These are phyloP conservation scores for Epichloe brachyelytri DNA, from an alignment of 2,329 filamentous ascomycete species.

Conservation along the genomic window DNA sequence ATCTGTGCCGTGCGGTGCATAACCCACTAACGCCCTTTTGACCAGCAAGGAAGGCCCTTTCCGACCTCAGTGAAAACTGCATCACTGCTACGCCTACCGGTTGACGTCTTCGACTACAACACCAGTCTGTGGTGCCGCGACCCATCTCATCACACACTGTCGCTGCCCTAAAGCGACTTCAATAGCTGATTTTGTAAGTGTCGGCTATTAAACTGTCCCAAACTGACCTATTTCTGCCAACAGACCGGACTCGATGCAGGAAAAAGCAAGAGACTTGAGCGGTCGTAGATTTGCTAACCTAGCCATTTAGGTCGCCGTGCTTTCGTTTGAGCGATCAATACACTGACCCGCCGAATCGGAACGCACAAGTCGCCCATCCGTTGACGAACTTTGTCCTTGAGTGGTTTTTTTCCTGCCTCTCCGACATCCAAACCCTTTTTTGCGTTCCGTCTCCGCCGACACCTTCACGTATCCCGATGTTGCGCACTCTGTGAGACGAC, in stretches of 20 bases:
- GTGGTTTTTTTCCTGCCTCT: neutral
- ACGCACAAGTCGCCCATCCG: neutral
- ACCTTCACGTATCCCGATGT: neutral
- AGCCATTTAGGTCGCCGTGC: slow-evolving; percentile 3
- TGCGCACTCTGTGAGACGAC: slow-evolving; percentile 7
- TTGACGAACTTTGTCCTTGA: neutral
- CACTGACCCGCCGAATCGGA: neutral
- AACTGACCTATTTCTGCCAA: neutral
- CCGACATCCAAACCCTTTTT: neutral
- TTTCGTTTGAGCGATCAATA: neutral
- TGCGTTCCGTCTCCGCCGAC: neutral
- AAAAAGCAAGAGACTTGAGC: neutral
- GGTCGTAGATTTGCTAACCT: slow-evolving; percentile 4
- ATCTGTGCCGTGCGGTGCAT: neutral
- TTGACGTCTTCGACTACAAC: slow-evolving; percentile 1
- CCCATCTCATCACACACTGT: neutral
- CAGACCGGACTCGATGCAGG: neutral
- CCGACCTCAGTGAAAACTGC: slow-evolving; percentile 2
- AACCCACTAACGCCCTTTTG: neutral
- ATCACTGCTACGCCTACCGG: neutral
- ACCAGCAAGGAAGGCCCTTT: neutral
- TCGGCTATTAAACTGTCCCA: neutral
- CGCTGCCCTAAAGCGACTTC: neutral
- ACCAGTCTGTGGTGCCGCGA: neutral
- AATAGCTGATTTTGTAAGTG: neutral